Evolutionary conservation across 805 yeast genomes (phyloP), one percentile per base, ranked within the genome.

Genomic region (Candida boleticola): DNA sequence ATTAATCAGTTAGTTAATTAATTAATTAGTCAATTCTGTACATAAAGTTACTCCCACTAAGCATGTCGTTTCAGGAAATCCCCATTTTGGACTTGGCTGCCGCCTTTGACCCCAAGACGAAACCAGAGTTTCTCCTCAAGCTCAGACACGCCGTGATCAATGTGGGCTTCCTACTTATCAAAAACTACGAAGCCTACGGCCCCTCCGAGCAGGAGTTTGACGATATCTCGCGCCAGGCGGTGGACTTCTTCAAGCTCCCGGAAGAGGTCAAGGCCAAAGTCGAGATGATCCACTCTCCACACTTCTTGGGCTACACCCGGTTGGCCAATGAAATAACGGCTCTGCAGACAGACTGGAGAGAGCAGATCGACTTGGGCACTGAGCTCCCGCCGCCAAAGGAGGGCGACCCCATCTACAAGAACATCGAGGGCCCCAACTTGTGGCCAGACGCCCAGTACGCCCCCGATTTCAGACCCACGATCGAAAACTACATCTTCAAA

Each of bases 281-380:
- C 43, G 82, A 73, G 35, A 79, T 76, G 85, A 72, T 65, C 36
- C 65, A 69, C 48, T 77, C 76, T 46, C 79, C 80, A 4, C 83
- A 80, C 50, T 80, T 81, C 49, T 68, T 73, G 51, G 86, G 82
- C 4, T 82, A 73, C 63, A 73, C 79, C 23, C 60, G 71, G 29
- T 60, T 80, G 19, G 84, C 82, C 5, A 76, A 78, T 44, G 85
- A 80, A 51, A 72, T 76, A 39, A 79, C 85, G 0, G 78, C 79
- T 10, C 62, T 63, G 18, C 62, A 63, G 20, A 66, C 75, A 3
- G 86, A 80, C 52, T 71, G 80, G 72, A 62, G 85, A 43, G 86
- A 80, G 51, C 85, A 81, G 57, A 73, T 75, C 44, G 85, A 80
- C 52, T 62, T 80, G 42, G 84, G 78, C 3, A 76, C 81, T 4